Percentiles rank a stretch among this genome's conserved stretches.
Conservation (phyloP, 2,329 filamentous ascomycete genomes). For the Clonostachys rhizophaga region DNA sequence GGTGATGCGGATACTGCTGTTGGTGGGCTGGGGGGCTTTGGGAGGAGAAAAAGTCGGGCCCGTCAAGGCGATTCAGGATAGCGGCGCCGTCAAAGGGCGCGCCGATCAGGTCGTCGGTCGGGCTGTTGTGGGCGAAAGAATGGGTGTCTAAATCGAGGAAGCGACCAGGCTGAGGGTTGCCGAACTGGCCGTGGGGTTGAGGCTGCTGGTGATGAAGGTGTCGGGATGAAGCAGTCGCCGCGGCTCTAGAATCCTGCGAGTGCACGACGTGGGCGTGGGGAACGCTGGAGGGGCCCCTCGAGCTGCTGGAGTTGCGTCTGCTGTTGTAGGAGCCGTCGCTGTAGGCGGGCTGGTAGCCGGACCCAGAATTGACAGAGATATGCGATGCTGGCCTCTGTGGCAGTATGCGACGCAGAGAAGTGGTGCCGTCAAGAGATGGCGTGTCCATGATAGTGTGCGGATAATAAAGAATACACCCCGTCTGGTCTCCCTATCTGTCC, state of each 20-base stretch:
- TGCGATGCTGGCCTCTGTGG: slow-evolving; percentile 46
- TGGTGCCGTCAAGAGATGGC: slow-evolving; percentile 30
- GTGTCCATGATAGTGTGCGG: slow-evolving; percentile 38
- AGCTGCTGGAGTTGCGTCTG: slow-evolving; percentile 60
- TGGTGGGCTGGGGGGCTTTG: slow-evolving; percentile 4
- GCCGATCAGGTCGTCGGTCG: slow-evolving; percentile 57
- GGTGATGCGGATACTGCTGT: slow-evolving; percentile 16
- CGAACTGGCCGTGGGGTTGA: slow-evolving; percentile 8
- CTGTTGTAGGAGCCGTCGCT: slow-evolving; percentile 55
- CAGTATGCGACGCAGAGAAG: slow-evolving; percentile 53
- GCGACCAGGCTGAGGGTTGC: slow-evolving; percentile 10
- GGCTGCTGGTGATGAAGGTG: slow-evolving; percentile 15
- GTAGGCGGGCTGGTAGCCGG: slow-evolving; percentile 43
- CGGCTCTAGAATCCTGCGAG: slow-evolving; percentile 20
- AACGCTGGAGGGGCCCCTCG: slow-evolving; percentile 57
- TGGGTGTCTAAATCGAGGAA: no score
- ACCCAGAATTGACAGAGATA: background rate
- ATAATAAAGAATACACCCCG: slow-evolving; percentile 5
- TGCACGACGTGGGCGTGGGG: slow-evolving; percentile 33
- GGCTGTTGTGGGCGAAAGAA: background rate
- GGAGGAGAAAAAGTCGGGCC: slow-evolving; percentile 4
- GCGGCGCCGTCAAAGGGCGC: slow-evolving; percentile 61
- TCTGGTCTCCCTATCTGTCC: background rate
- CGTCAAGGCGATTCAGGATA: slow-evolving; percentile 56
- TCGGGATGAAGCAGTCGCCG: slow-evolving; percentile 16